A percentile compares a stretch with the other conserved stretches of the same genome.
Conservation (phyloP, 129 eudicot species). For the Mikania micrantha region DNA sequence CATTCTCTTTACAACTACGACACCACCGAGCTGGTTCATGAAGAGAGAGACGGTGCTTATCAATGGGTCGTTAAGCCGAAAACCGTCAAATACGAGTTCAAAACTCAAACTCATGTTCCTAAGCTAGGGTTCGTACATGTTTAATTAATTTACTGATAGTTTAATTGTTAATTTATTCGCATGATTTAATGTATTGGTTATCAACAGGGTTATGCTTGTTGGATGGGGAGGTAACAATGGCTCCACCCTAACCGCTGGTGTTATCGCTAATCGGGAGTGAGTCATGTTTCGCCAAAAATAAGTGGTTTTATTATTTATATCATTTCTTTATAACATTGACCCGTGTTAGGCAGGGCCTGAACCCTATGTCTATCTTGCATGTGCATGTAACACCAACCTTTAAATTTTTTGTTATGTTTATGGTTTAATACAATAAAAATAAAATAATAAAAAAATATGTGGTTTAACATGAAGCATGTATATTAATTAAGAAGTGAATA, state of each 20-base stretch:
- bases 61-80: constrained; percentile 98
- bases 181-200: background rate
- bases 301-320: no score
- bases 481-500: background rate
- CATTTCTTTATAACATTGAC: no score
- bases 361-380: no score
- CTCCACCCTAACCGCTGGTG: constrained; percentile 89
- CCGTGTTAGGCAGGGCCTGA: no score
- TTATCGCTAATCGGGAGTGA: constrained; percentile 90
- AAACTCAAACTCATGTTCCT: constrained; percentile 75
- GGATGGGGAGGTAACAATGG: constrained; percentile 99
- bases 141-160: no score
- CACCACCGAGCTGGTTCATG: constrained; percentile 94
- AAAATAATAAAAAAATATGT: no score
- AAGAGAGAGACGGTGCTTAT: constrained; percentile 64
- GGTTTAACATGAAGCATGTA: no score
- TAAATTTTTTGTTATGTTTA: background rate
- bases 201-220: constrained; percentile 85
- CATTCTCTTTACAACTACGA: constrained; percentile 76
- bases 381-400: background rate
- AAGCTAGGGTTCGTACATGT: constrained; percentile 82
- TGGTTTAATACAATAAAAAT: background rate
- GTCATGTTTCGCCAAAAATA: constrained; percentile 13
- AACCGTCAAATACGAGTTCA: constrained; percentile 85
- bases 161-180: no score